Evolutionary conservation across 2,329 filamentous ascomycete genomes (phyloP), one percentile per base, ranked within the genome.

Genomic region (Pseudonectria buxi): DNA sequence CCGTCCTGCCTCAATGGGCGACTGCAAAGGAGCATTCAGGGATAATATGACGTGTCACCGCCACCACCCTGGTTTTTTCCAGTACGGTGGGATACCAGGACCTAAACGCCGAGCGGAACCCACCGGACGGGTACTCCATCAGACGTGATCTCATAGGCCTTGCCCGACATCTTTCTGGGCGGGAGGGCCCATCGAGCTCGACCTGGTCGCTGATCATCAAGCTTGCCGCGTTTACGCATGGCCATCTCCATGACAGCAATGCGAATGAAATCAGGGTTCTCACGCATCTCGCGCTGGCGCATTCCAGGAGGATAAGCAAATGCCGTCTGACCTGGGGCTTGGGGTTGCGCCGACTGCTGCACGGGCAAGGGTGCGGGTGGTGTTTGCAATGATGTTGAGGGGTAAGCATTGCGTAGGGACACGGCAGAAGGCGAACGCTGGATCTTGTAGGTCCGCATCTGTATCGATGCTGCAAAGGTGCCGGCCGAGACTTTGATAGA

Each of bases 201-300:
- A 18, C 79, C 79, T n/a, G 78, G 76, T 36, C 72, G 72, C 44
- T 77, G 72, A 48, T 79, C 75, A 47, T 81, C 77, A 33, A 83
- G 64, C 56, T 83, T 83, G 46, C 79, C 79, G 28, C 65, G 66
- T 50, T 72, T 75, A 37, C 79, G 74, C 79, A 83, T 83, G 10
- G 78, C 73, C 73, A 83, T 82, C 53, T 83, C 79, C 71, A 83
- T 76, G 33, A 83, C 79, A 25, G 79, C 79, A 36, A 83, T 74
- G 47, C 79, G 74, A 51, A 83, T 82, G 51, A 83, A 83, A 50
- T 83, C 78, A 27, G 78, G 71, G 47, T 83, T 83, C 56, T 83
- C 79, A 22, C 79, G 74, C 66, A 81, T 74, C 55, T 83, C 79
- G 30, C 79, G 72, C 56, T 81, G 79, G 14, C 78, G 73, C 49